Conservation (phyloP, 257 asterid genomes). For the Penstemon newberryi region DNA sequence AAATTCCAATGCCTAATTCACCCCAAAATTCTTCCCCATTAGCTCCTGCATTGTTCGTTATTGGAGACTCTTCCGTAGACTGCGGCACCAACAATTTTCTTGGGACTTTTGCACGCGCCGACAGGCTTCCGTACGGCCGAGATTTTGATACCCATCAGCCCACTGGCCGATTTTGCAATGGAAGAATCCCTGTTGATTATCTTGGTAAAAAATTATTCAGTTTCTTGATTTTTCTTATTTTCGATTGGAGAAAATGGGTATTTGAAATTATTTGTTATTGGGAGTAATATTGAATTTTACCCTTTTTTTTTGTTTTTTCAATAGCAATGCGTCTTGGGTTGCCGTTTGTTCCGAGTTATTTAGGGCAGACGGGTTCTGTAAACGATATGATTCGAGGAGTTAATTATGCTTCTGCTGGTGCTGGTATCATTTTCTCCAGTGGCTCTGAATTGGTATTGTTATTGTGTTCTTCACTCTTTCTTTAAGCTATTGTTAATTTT, state of each 20-base stretch:
- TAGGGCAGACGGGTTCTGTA: constrained; percentile 61
- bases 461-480: not conserved
- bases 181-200: constrained; percentile 90
- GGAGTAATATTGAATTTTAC: not conserved
- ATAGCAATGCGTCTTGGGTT: constrained; percentile 76
- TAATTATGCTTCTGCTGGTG: constrained; percentile 95
- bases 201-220: constrained; percentile 43
- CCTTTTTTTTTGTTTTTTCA: constrained; percentile 20
- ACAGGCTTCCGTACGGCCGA: constrained; percentile 84
- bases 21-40: constrained; percentile 29
- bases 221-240: constrained; percentile 10
- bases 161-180: constrained; percentile 91
- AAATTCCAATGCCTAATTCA: constrained; percentile 25
- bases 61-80: constrained; percentile 95
- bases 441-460: constrained; percentile 83
- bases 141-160: constrained; percentile 87
- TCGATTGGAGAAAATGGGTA: not conserved
- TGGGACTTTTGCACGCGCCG: constrained; percentile 93
- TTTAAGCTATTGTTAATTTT: not conserved
- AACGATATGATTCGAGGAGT: constrained; percentile 73
- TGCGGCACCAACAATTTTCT: constrained; percentile 86
- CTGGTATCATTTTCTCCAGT: constrained; percentile 88
- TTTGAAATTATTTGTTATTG: not conserved
- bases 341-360: constrained; percentile 88
- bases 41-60: constrained; percentile 78